These are phyloP conservation scores for Candida pseudocylindracea DNA, from an alignment of 1,139 yeast species.

Conservation along the genomic window DNA sequence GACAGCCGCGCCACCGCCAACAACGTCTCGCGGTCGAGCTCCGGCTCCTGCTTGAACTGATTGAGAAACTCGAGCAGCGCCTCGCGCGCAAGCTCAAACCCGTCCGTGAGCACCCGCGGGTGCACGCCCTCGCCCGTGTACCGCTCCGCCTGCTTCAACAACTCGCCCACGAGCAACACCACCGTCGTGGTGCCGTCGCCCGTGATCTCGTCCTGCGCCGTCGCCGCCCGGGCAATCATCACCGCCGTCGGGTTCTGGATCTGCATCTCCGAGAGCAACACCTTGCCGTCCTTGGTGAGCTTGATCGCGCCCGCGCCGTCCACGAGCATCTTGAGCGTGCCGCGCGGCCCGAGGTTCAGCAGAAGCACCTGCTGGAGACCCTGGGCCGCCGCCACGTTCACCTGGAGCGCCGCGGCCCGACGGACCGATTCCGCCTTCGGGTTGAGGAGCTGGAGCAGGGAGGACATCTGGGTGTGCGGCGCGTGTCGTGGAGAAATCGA, in stretches of 20 bases:
- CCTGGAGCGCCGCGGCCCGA: slow-evolving; percentile 86
- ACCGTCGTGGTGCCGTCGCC: slow-evolving; percentile 99
- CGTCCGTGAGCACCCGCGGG: slow-evolving; percentile 87
- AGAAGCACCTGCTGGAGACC: slow-evolving; percentile 86
- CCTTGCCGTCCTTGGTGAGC: slow-evolving; percentile 94
- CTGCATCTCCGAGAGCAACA: slow-evolving; percentile 86
- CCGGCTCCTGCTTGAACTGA: slow-evolving; percentile 23
- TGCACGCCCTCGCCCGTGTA: slow-evolving; percentile 87
- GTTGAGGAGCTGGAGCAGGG: slow-evolving; percentile 71
- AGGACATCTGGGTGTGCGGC: slow-evolving; percentile 10
- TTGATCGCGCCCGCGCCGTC: slow-evolving; percentile 95
- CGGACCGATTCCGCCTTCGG: slow-evolving; percentile 95
- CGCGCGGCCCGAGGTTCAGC: slow-evolving; percentile 90
- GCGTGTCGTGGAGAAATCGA: too few species aligned
- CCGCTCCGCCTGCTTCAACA: slow-evolving; percentile 85
- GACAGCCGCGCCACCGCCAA: slow-evolving; percentile 86
- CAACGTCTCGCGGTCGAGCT: slow-evolving; percentile 63
- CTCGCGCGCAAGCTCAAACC: slow-evolving; percentile 76
- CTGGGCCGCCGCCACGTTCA: slow-evolving; percentile 88
- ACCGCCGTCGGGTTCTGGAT: slow-evolving; percentile 99
- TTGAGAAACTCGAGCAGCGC: slow-evolving; percentile 52
- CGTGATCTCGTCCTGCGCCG: slow-evolving; percentile 96
- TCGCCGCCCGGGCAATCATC: slow-evolving; percentile 95
- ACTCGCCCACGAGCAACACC: slow-evolving; percentile 82
- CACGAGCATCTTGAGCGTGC: slow-evolving; percentile 87